Evolutionary conservation across 2,329 filamentous ascomycete genomes (phyloP).

Genomic region (Fusarium anguioides): DNA sequence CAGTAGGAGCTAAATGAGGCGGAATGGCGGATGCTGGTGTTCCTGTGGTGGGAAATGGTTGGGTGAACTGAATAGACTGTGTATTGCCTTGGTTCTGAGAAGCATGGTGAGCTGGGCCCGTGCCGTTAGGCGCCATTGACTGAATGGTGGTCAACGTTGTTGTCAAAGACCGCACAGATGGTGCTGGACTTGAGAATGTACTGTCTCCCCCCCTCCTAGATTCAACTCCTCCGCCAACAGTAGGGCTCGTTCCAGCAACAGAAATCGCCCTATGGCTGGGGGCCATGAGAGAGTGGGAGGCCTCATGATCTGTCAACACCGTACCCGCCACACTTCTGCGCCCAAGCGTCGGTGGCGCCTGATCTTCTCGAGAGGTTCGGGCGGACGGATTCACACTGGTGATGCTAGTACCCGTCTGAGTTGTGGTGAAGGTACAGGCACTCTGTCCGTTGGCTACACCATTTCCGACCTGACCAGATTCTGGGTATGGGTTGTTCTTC

Average conservation of each 20-base stretch:
- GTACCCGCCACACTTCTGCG: slow-evolving; percentile 82
- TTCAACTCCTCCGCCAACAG: slow-evolving; percentile 73
- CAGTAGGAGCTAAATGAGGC: slow-evolving; percentile 69
- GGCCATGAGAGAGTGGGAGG: slow-evolving; percentile 77
- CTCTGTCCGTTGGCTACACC: slow-evolving; percentile 55
- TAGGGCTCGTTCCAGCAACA: slow-evolving; percentile 78
- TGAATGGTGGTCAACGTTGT: slow-evolving; percentile 89
- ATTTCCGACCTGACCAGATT: slow-evolving; percentile 72
- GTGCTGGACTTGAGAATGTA: slow-evolving; percentile 85
- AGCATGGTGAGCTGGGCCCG: slow-evolving; percentile 48
- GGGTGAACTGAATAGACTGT: slow-evolving; percentile 70
- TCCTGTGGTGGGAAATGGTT: slow-evolving; percentile 71
- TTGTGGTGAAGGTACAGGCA: slow-evolving; percentile 67
- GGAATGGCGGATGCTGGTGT: slow-evolving; percentile 79
- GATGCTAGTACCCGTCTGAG: slow-evolving; percentile 61
- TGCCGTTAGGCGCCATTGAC: slow-evolving; percentile 71
- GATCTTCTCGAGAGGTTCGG: slow-evolving; percentile 69
- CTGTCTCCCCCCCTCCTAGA: slow-evolving; percentile 76
- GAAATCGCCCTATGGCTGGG: slow-evolving; percentile 77
- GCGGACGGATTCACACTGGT: slow-evolving; percentile 70
- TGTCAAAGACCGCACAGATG: slow-evolving; percentile 82
- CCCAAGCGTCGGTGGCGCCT: slow-evolving; percentile 67
- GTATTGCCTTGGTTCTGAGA: slow-evolving; percentile 53
- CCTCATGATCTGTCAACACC: slow-evolving; percentile 84
- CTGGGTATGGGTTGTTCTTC: slow-evolving; percentile 93